Conservation (phyloP, 106 monocot genomes). For the Posidonia australis region DNA sequence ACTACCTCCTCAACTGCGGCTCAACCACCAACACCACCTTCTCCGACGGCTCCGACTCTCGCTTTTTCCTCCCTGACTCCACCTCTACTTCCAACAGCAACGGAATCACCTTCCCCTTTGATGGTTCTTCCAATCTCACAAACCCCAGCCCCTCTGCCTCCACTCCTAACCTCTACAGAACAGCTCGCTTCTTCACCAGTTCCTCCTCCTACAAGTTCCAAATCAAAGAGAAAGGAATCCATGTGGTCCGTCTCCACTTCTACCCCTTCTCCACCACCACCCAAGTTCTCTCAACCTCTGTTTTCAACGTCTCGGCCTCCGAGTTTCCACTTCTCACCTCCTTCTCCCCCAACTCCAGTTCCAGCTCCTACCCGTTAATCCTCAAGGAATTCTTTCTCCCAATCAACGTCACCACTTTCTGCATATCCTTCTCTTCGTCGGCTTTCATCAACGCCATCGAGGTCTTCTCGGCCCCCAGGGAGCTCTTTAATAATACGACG, state of each 20-base stretch:
- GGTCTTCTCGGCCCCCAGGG: conserved; percentile 12
- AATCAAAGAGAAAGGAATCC: not conserved
- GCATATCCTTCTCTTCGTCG: not conserved
- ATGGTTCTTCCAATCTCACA: not conserved
- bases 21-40: not conserved
- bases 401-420: not conserved
- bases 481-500: not conserved
- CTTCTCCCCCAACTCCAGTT: not conserved
- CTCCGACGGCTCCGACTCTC: not conserved
- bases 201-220: conserved; percentile 11
- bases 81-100: not conserved
- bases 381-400: conserved; percentile 9
- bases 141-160: not conserved
- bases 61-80: conserved; percentile 10
- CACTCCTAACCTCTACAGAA: not conserved
- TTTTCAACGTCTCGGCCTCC: conserved; percentile 8
- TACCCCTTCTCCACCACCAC: not conserved
- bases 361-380: not conserved
- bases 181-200: not conserved
- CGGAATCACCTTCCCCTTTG: conserved; percentile 2
- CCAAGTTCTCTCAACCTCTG: not conserved
- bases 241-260: conserved; percentile 12
- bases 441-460: conserved; percentile 17
- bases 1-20: conserved; percentile 17
- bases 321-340: not conserved